Percentiles rank a stretch among this genome's conserved stretches.
Evolutionary conservation across 2,329 filamentous ascomycete genomes (phyloP).

Genomic region (Fusarium sp.): DNA sequence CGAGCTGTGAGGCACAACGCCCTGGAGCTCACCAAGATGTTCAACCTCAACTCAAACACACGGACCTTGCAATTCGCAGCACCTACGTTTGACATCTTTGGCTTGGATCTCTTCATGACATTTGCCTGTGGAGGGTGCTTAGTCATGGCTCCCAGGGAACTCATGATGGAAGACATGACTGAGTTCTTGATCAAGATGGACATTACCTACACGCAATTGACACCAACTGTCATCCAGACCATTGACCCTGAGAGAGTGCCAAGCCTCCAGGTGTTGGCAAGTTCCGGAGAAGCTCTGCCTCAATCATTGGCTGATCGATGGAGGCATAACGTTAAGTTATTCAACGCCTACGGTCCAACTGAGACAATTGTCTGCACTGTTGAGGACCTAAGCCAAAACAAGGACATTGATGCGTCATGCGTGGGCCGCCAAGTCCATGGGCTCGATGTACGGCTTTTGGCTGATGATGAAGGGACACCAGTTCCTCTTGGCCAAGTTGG

Average conservation of each 20-base stretch:
- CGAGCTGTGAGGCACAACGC: neutral
- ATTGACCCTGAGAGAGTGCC: neutral
- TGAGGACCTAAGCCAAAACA: neutral
- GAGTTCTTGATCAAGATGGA: neutral
- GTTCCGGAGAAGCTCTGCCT: neutral
- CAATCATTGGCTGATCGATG: neutral
- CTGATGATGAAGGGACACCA: neutral
- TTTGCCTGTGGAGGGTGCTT: neutral
- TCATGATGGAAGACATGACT: neutral
- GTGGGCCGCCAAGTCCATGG: neutral
- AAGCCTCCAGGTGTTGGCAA: neutral
- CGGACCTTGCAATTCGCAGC: neutral
- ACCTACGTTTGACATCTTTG: neutral
- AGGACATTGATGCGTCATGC: neutral
- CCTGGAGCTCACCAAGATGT: neutral
- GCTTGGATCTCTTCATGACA: neutral
- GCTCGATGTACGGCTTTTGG: neutral
- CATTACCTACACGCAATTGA: neutral
- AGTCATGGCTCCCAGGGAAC: neutral
- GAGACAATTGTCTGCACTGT: neutral
- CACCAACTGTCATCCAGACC: neutral
- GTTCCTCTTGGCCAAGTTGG: neutral
- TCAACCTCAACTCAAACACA: neutral
- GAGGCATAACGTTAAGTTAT: neutral
- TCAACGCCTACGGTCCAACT: neutral